Evolutionary conservation across 1,284 basidiomycete species (phyloP).

Genomic region (Cryptococcus sp.): DNA sequence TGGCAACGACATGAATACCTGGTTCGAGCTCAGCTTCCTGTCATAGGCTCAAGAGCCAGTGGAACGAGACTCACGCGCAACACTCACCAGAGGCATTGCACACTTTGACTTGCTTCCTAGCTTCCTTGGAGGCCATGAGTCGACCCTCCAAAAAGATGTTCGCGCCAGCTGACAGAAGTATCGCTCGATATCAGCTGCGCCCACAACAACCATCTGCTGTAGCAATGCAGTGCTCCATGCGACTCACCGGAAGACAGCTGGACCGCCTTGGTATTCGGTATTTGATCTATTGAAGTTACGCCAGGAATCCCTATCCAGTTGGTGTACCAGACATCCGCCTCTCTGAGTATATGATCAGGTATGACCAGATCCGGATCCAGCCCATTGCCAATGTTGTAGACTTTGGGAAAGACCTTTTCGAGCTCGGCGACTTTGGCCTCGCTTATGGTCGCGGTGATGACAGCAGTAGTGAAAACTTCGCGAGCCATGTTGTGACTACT

Average conservation of each 20-base stretch:
- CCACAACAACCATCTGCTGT: background rate
- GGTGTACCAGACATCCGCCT: slow-evolving; percentile 20
- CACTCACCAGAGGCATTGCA: slow-evolving; percentile 32
- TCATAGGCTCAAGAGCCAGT: too few relatives aligned
- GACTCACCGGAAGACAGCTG: slow-evolving; percentile 38
- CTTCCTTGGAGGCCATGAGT: slow-evolving; percentile 22
- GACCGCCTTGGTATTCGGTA: slow-evolving; percentile 28
- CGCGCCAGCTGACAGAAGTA: slow-evolving; percentile 27
- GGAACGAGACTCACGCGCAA: too few relatives aligned
- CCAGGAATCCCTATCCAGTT: slow-evolving; percentile 13
- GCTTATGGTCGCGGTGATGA: too few relatives aligned
- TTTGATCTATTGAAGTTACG: slow-evolving; percentile 14
- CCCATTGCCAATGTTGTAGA: slow-evolving; percentile 13
- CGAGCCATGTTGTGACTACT: too few relatives aligned
- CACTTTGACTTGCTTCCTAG: slow-evolving; percentile 31
- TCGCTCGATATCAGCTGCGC: background rate
- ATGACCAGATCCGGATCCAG: slow-evolving; percentile 13
- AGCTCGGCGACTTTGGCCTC: background rate
- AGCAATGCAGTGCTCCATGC: background rate
- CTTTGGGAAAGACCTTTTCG: slow-evolving; percentile 10
- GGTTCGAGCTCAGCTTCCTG: slow-evolving; percentile 6
- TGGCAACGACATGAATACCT: slow-evolving; percentile 43
- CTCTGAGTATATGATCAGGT: slow-evolving; percentile 3
- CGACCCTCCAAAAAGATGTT: slow-evolving; percentile 28
- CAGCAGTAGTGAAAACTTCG: too few relatives aligned